Conservation (phyloP, 345 rosid genomes). For the Citrus cavaleriei region DNA sequence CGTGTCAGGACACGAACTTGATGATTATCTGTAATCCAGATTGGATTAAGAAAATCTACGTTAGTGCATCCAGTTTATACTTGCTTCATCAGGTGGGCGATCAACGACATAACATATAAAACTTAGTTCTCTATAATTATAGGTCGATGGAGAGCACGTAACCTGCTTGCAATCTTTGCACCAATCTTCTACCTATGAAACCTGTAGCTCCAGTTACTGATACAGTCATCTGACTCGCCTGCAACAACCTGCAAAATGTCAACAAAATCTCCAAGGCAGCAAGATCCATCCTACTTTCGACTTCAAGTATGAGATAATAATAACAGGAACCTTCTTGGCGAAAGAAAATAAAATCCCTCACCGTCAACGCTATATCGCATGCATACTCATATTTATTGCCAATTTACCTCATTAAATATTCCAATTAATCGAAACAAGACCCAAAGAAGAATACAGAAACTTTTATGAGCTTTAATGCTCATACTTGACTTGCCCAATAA, state of each 20-base stretch:
- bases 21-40: constrained; percentile 57
- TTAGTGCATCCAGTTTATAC: constrained; percentile 1
- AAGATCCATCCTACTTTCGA: background rate
- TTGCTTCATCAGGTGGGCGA: background rate
- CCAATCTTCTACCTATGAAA: constrained; percentile 79
- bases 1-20: constrained; percentile 76
- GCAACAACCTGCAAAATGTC: constrained; percentile 17
- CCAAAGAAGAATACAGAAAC: background rate
- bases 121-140: background rate
- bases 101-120: background rate
- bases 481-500: too few relatives aligned
- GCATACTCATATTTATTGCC: background rate
- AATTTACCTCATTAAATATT: background rate
- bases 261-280: constrained; percentile 11
- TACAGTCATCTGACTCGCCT: constrained; percentile 70
- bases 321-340: background rate
- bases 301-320: background rate
- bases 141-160: background rate
- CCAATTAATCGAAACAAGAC: background rate
- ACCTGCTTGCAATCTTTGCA: constrained; percentile 83
- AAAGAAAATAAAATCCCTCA: background rate
- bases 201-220: constrained; percentile 95
- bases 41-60: background rate
- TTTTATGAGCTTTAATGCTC: background rate
- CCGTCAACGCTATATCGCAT: background rate